Evolutionary conservation across 352 stramenopile genomes (phyloP).

Genomic region (Phytophthora foliorum): DNA sequence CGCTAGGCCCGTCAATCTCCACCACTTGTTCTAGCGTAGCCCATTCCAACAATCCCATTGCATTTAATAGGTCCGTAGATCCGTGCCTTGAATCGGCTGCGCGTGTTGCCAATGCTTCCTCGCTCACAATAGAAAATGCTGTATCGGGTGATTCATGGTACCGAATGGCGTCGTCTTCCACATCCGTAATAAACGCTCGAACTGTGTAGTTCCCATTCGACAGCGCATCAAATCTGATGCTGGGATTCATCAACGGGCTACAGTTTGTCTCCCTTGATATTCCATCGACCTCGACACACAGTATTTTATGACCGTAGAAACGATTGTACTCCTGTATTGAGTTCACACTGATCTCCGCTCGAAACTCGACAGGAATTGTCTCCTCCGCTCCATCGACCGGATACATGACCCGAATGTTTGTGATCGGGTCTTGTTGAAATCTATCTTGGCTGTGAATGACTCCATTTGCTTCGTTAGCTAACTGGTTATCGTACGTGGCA

Average conservation of each 20-base stretch:
- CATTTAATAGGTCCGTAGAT: neutral
- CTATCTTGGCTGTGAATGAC: neutral
- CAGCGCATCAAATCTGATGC: conserved; percentile 17
- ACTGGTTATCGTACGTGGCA: neutral
- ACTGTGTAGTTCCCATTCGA: conserved; percentile 18
- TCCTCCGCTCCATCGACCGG: conserved; percentile 17
- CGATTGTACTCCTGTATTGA: conserved; percentile 18
- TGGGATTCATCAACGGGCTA: conserved; percentile 7
- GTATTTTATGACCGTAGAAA: conserved; percentile 15
- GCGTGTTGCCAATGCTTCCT: conserved; percentile 4
- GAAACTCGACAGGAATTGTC: conserved; percentile 17
- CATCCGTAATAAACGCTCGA: conserved; percentile 17
- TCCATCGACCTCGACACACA: conserved; percentile 34
- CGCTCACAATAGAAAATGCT: conserved; percentile 16
- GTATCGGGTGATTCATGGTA: conserved; percentile 15
- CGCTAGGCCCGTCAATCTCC: neutral
- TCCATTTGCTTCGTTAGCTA: neutral
- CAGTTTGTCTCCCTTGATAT: conserved; percentile 7
- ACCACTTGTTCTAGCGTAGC: neutral
- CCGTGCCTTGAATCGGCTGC: neutral
- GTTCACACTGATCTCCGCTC: conserved; percentile 6
- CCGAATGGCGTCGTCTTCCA: neutral
- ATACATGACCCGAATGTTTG: conserved; percentile 19
- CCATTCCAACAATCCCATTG: conserved; percentile 23
- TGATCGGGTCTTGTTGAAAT: conserved; percentile 16